Evolutionary conservation across 257 asterid genomes (phyloP), one percentile per base, ranked within the genome.

Genomic region (Knoxia roxburghii): DNA sequence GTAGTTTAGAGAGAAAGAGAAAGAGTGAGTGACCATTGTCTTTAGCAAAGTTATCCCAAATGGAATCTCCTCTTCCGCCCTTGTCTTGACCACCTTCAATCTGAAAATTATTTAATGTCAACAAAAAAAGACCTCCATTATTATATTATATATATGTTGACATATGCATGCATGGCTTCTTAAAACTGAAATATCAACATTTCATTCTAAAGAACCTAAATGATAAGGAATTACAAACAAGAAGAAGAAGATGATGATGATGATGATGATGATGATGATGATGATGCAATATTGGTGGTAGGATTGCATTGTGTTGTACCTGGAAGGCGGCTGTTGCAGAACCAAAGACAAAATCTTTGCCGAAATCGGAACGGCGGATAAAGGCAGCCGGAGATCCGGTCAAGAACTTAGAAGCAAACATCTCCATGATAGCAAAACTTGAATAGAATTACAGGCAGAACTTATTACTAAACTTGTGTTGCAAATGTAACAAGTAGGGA

Each of bases 311-410:
- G 48, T 5, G 1, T 15, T 37, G 41, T 24, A 54, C 61, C 61
- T 54, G 61, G 61, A 54, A 54, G 15, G 61, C 61, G 24, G 61
- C 29, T 10, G 61, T 54, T 24, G 61, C 29, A 24, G 61, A 54
- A 54, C 61, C 61, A 24, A 54, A 54, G n/a, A 54, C 61, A 24
- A 54, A 54, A 1, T 54, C 64, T 40, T 59, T 59, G 18, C 43
- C 43, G 64, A 59, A 59, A 8, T 59, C 46, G 14, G 64, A 59
- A 46, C 64, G 64, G 39, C 40, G 39, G 40, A 59, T 35, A 46
- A 59, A 59, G 10, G 64, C 50, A 6, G 50, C 64, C 46, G 64
- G 64, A 33, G 46, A 26, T 33, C 64, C 64, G 64, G 64, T 18
- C 39, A 33, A 59, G 64, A 33, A 33, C 27, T 39, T 59, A 45